Evolutionary conservation across 192 early-diverging fungal genomes (phyloP), one percentile per base, ranked within the genome.

Genomic region (Backusella circina): DNA sequence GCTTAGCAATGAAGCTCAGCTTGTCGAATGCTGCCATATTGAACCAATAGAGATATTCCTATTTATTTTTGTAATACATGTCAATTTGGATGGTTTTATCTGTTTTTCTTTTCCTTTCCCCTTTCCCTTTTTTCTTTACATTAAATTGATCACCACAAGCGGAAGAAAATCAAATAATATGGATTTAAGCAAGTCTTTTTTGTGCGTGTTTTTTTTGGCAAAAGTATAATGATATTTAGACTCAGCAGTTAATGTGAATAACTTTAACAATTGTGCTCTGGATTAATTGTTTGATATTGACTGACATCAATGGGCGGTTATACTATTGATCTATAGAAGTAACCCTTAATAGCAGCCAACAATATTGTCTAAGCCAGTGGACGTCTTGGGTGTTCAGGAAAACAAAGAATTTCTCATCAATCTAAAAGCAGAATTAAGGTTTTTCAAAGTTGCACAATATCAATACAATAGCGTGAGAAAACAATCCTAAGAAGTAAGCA

Each of bases 401-500:
- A 61, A 28, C 54, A 61, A 28, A 61, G 54, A 61, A 61, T 61
- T 61, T 61, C 54, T 61, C 54, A 61, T 26, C 54, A 23, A 26
- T 28, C 54, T 61, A 28, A 28, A 57, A 28, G 26, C 54, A 61
- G 54, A 61, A 61, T 61, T 61, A 61, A 61, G 23, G 51, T 57
- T 57, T 26, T 10, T 57, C 7, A 57, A 26, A 12, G 54, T 61
- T 61, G 54, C 54, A 61, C 54, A 12, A 12, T 61, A 61, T 23
- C 54, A 61, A 61, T 61, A 61, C 54, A 61, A 61, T 61, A 61
- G 54, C 54, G 54, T 61, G 54, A 28, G 54, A 61, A 47, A 61
- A 28, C 54, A 61, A 61, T 26, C 10, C 23, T 28, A 61, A 8
- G 54, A 61, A 61, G 7, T 23, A 61, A 28, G 6, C 28, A 2